Percentiles rank a stretch among this genome's conserved stretches.
phyloP scores from a whole-genome alignment of 768 basidiomycete genomes.

The Rhizopogon roseolus region DNA sequence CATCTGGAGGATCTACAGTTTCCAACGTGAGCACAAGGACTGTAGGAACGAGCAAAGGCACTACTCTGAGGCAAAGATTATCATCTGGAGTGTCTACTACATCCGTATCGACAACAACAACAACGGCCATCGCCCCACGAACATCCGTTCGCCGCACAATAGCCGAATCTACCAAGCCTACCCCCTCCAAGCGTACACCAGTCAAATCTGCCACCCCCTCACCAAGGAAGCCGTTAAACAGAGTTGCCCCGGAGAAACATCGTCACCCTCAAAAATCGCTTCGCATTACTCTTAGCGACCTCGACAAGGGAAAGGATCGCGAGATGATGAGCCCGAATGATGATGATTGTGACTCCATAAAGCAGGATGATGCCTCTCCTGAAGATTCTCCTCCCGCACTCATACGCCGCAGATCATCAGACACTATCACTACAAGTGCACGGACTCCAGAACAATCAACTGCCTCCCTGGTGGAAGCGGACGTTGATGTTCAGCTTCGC shows the following conservation, averaged over 20 bases:
- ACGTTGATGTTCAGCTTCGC: conserved; percentile 27
- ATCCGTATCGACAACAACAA: conserved; percentile 4
- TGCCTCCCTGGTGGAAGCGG: conserved; percentile 16
- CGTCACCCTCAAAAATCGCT: background rate
- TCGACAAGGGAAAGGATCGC: conserved; percentile 1
- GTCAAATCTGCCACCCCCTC: background rate
- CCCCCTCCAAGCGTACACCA: conserved; percentile 10
- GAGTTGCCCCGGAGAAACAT: conserved; percentile 3
- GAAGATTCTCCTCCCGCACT: conserved; percentile 10
- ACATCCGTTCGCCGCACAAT: conserved; percentile 18
- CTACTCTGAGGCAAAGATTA: conserved; percentile 13
- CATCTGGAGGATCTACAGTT: conserved; percentile 23
- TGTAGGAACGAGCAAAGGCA: conserved; percentile 18
- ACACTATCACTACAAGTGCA: conserved; percentile 21
- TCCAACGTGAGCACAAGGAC: conserved; percentile 26
- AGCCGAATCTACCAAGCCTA: conserved; percentile 14
- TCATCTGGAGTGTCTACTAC: conserved; percentile 22
- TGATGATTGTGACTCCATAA: background rate
- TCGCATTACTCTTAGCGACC: background rate
- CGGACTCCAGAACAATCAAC: conserved; percentile 19
- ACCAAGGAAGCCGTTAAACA: conserved; percentile 7
- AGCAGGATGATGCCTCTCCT: background rate
- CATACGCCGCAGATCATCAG: conserved; percentile 18
- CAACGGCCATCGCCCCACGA: conserved; percentile 10
- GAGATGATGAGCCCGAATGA: background rate